Base-by-base conservation (phyloP, 441 rosid species). In the Adansonia madagascariensis region DNA sequence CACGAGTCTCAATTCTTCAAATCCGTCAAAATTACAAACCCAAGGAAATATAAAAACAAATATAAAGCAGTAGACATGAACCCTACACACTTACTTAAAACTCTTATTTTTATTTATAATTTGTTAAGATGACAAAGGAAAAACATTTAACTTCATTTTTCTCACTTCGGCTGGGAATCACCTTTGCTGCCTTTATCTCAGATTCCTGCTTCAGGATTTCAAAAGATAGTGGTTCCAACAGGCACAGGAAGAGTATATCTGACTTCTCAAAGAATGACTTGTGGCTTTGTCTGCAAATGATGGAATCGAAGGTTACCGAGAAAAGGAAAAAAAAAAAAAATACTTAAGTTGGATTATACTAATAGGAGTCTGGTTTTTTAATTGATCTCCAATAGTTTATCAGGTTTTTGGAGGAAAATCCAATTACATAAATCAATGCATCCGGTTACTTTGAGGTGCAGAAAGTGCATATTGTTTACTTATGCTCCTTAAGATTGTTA, bases 131-230 rank as follows among this genome's bases (percentile, higher is more conserved):
- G 11, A 43, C 3, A 62, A 61, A 24, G 7, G 4, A 27, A 24
- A 10, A 60, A 11, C 8, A 15, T 63, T 35, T 7, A 63, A 60
- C 27, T 27, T 8, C 11, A 17, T 70, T 12, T 14, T 43, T 11
- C 14, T 65, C 15, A 44, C 6, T 63, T 61, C 56, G 39, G 6
- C 12, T 44, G 69, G 11, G 57, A n/a, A 47, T 82, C 87, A 91
- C 98, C 92, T 85, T 84, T 22, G 96, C 92, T n/a, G 91, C 97
- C 59, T 85, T 93, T 44, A 95, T 84, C 88, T 95, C 97, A 6
- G 89, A 47, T 67, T 90, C 92, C 82, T 93, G 97, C 84, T 74
- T 82, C 85, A 79, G 80, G 78, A 93, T 85, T 57, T 92, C 90
- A 41, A 80, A 85, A 61, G 98, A 90, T 71, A 87, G 81, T 24